These are phyloP conservation scores for Mycena sanguinolenta DNA, from an alignment of 768 basidiomycete genomes.

Conservation along the genomic window DNA sequence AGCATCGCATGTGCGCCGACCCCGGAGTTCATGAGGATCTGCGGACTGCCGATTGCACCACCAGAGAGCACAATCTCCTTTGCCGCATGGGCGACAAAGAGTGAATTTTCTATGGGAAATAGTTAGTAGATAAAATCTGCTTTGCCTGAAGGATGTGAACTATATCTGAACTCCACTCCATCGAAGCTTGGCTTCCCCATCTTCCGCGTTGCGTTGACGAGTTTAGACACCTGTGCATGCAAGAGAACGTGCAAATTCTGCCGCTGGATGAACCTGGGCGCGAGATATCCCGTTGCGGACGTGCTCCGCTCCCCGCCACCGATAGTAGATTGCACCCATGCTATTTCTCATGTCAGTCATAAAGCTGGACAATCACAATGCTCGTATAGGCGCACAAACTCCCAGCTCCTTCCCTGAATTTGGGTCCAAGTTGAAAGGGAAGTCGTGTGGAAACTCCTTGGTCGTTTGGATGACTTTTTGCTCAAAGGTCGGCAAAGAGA, in stretches of 20 bases:
- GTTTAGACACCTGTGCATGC: slow-evolving; percentile 38
- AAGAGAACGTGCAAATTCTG: slow-evolving; percentile 46
- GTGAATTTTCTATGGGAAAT: neutral
- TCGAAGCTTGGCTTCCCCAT: slow-evolving; percentile 1
- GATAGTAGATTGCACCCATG: slow-evolving; percentile 44
- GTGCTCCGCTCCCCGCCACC: slow-evolving; percentile 39
- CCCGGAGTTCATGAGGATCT: slow-evolving; percentile 16
- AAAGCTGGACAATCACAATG: no score
- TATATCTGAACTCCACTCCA: slow-evolving; percentile 34
- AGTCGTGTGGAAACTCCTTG: slow-evolving; percentile 31
- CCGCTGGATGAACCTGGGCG: slow-evolving; percentile 37
- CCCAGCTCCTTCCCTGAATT: slow-evolving; percentile 46
- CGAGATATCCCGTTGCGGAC: slow-evolving; percentile 47
- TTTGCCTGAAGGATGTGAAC: neutral
- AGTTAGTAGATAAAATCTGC: no score
- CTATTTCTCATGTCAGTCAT: slow-evolving; percentile 14
- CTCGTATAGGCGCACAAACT: slow-evolving; percentile 33
- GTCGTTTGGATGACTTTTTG: slow-evolving; percentile 47
- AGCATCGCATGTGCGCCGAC: neutral
- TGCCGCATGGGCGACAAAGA: slow-evolving; percentile 32
- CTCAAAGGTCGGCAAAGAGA: slow-evolving; percentile 43
- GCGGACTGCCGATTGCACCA: slow-evolving; percentile 40
- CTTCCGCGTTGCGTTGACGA: slow-evolving; percentile 9
- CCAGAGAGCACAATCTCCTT: slow-evolving; percentile 50
- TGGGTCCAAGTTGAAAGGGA: slow-evolving; percentile 43